Base-by-base conservation (phyloP, 495 filamentous ascomycete species). In the Cudoniella acicularis region DNA sequence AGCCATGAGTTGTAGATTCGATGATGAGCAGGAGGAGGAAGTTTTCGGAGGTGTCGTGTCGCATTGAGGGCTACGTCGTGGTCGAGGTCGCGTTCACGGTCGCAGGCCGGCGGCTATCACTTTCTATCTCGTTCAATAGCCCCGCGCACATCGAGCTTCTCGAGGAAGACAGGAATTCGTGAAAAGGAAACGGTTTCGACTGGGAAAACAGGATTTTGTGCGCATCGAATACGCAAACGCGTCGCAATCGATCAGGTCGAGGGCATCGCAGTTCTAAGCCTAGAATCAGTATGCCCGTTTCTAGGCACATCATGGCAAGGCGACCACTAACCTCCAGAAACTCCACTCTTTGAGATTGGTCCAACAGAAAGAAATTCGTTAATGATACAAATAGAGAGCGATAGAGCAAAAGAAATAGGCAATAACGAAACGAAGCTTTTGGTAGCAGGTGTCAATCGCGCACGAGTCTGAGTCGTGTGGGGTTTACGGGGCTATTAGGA, bases 1-100 rank as follows among this genome's bases (percentile, higher is more conserved):
- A 68, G 76, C 79, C 79, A 82, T 83, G 75, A 74, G 67, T 68
- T 60, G 30, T 20, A 36, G 49, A 40, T 30, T 56, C 54, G 21
- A 58, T n/a, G 27, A 51, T 1, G 3, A 51, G 56, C 49, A 61
- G 50, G 41, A 40, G n/a, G 46, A 61, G 43, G 52, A 21, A 57
- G 48, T 24, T 27, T 54, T 53, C 23, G 42, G 3, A 22, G 43
- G 49, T 21, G 47, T 59, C 41, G 54, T 59, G 30, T 63, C 57
- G 64, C 64, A 61, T 63, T 55, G 54, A 62, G 60, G 56, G 55
- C 59, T 27, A 54, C 20, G 40, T 25, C 22, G 49, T 17, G 25
- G 21, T 25, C 22, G 30, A 0, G 50, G 41, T 49, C 49, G 49
- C 30, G 27, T 43, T 49, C 52, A 21, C 41, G 57, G 25, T 61